Base-by-base conservation (phyloP, 2,329 filamentous ascomycete species). In the Verticillium albo-atrum region DNA sequence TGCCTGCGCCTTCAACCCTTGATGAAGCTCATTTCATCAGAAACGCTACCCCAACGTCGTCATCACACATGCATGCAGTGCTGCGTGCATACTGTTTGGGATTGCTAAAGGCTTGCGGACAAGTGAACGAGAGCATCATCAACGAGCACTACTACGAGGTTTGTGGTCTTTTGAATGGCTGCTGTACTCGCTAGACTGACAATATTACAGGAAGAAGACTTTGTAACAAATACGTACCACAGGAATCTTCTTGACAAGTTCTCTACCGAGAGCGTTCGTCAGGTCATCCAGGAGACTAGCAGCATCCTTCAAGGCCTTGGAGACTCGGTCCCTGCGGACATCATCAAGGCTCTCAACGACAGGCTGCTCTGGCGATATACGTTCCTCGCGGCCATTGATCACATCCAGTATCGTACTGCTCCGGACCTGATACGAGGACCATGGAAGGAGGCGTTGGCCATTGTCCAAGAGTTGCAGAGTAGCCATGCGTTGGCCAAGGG, bases 131-230 rank as follows among this genome's bases (percentile, higher is more conserved):
- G 55, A 85, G 87, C 53, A 89, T 98, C 62, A 88, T 86, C 58
- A 82, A 82, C n/a, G 91, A 97, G 71, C 89, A 96, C 66, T 97
- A 89, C 70, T 98, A 94, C 67, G 95, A 99, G 82, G 90, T 90
- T 72, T 63, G 77, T 3, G 32, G 25, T 10, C 28, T 34, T 54
- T 3, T 12, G 3, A 52, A 14, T 23, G 12, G 50, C 15, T 26
- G 26, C 23, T 27, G 14, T 15, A 25, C 15, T 20, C 26, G 23
- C 1, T 12, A 6, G 20, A 34, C 17, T 57, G 30, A 50, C 37
- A 14, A 9, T 2, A n/a, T 51, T n/a, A 17, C 57, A 94, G 88
- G 95, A 99, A 75, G 95, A 99, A 74, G 95, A 99, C 69, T 97
- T 99, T 70, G 91, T 96, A 23, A 93, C 92, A 6, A 92, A 96